Base-by-base conservation (phyloP, 2,329 filamentous ascomycete genomes). In the Apiospora koreana region DNA sequence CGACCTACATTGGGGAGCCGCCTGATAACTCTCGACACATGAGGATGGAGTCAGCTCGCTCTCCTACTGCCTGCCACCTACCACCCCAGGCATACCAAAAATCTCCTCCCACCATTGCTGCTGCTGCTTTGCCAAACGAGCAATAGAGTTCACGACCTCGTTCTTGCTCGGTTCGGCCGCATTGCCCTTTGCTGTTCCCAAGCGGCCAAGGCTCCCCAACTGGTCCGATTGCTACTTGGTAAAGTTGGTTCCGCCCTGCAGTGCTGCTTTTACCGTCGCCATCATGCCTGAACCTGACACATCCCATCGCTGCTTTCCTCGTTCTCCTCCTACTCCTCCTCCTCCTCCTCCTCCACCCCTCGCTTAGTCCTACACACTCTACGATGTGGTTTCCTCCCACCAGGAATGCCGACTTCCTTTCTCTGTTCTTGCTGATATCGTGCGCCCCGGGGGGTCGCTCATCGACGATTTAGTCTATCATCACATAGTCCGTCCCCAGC, bases 21-120 rank as follows among this genome's bases (percentile, higher is more conserved):
- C 66, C 69, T 71, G 73, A 72, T 71, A 69, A 25, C 50, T 66
- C 8, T 21, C 42, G n/a, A 35, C 35, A 35, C 12, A 23, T 7
- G 35, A 28, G 45, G 35, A 38, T 68, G 64, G 64, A 66, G 38
- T 31, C 64, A 42, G 41, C 66, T 45, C 9, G 43, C 7, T n/a
- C 28, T 18, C 42, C 38, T n/a, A n/a, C n/a, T n/a, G n/a, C n/a
- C n/a, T n/a, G n/a, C n/a, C n/a, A n/a, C 38, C 23, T 21, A 12
- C 35, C 21, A 6, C 35, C 31, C 31, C 43, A 25, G 21, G 2
- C 41, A 43, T 1, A 23, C 7, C 3, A n/a, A n/a, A n/a, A n/a
- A 6, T 21, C 23, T 28, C 38, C 38, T 65, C 50, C 50, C 50
- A 58, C 50, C 50, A 58, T 58, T n/a, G n/a, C n/a, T n/a, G n/a